A percentile compares a stretch with the other conserved stretches of the same genome.
phyloP scores from a whole-genome alignment of 2,329 filamentous ascomycete genomes.

The Alternaria triticimaculans region DNA sequence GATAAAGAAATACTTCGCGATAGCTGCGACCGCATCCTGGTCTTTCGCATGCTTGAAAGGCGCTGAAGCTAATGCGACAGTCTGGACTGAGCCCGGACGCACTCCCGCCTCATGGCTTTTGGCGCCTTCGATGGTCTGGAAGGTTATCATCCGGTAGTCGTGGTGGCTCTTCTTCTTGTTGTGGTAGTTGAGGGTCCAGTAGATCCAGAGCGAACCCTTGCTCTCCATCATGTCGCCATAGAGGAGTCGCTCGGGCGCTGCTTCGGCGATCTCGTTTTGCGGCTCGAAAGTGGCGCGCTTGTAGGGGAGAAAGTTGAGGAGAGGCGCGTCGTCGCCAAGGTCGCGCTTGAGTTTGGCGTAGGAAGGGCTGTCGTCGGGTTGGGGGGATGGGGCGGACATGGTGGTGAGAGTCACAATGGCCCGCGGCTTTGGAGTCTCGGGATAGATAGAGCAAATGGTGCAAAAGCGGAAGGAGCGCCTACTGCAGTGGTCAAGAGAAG shows the following conservation, averaged over 20 bases:
- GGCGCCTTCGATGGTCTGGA: background rate
- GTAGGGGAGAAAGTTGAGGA: constrained; percentile 1
- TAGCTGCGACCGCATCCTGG: background rate
- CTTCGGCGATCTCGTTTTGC: constrained; percentile 1
- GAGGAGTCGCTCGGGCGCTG: background rate
- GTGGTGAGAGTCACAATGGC: background rate
- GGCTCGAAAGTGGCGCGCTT: constrained; percentile 1
- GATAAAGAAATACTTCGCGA: constrained; percentile 10
- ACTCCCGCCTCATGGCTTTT: background rate
- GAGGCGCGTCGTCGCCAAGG: background rate
- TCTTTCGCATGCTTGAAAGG: constrained; percentile 6
- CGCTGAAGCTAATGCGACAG: background rate
- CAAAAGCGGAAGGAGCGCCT: no score
- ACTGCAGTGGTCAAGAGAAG: no score
- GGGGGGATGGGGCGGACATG: background rate
- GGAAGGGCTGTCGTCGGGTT: background rate
- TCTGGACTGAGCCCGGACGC: background rate
- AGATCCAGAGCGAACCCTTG: constrained; percentile 5
- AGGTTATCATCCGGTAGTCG: background rate
- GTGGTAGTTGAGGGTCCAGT: background rate
- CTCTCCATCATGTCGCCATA: constrained; percentile 9
- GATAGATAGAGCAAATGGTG: no score
- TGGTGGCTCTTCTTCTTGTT: background rate
- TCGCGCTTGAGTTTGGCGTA: background rate
- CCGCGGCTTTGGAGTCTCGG: no score